phyloP scores from a whole-genome alignment of 768 basidiomycete genomes.

The Sistotremastrum suecicum region DNA sequence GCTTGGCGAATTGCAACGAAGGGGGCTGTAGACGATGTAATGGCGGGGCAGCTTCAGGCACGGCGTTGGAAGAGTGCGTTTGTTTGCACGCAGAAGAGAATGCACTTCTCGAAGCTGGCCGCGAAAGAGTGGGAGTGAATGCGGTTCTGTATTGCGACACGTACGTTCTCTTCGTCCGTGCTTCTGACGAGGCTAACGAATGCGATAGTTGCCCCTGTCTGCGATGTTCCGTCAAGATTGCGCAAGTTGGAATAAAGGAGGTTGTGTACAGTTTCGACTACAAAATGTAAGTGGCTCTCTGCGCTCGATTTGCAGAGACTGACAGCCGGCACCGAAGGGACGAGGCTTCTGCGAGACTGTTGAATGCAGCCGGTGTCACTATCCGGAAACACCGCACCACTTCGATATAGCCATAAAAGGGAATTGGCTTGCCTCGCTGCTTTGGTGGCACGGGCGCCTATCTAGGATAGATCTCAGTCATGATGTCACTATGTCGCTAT shows the following conservation, averaged over 20 bases:
- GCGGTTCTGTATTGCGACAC: constrained; percentile 97
- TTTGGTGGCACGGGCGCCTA: too few species aligned
- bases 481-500: too few species aligned
- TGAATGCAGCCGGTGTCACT: too few species aligned
- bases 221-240: constrained; percentile 94
- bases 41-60: constrained; percentile 21
- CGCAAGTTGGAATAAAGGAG: constrained; percentile 84
- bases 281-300: constrained; percentile 57
- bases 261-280: constrained; percentile 94
- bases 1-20: constrained; percentile 77
- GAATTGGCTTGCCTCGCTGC: too few species aligned
- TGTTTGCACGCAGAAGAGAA: constrained; percentile 99
- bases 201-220: constrained; percentile 85
- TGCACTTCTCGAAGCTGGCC: constrained; percentile 84
- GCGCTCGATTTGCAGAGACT: too few species aligned
- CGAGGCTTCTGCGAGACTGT: too few species aligned
- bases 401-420: too few species aligned
- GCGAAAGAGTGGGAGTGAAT: constrained; percentile 71
- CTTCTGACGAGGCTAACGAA: background rate
- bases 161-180: constrained; percentile 29
- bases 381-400: too few species aligned
- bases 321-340: too few species aligned
- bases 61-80: constrained; percentile 54
- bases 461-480: too few species aligned
- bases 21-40: constrained; percentile 81